Evolutionary conservation across 768 basidiomycete genomes (phyloP), one percentile per base, ranked within the genome.

Genomic region (Fomitopsis serialis): DNA sequence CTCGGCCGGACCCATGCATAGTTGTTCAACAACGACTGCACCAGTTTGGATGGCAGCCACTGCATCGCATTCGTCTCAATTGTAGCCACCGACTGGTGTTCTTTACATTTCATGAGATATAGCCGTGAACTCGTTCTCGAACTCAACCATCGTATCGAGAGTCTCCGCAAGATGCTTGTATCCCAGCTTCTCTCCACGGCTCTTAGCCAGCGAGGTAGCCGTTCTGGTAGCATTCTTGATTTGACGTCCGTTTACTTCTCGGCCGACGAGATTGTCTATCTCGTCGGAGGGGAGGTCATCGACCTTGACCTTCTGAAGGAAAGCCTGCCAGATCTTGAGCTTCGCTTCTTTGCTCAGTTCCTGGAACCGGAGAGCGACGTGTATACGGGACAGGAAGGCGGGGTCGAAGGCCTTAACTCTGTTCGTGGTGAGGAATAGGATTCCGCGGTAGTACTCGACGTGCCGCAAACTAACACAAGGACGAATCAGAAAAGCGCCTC

Each of bases 161-260:
- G 82, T 83, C 62, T 80, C 76, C 57, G 73, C 58, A 48, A 85
- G 72, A 67, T 85, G 82, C 34, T 61, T 63, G 58, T 72, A 78
- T n/a, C 62, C 65, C 12, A 85, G 67, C 42, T 62, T 65, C 66
- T 80, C 74, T 34, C 73, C 70, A 19, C 76, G 65, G 0, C 75
- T 80, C 4, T 70, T 54, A 15, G 84, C 83, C 27, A 85, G 70
- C 48, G 80, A 79, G 51, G 78, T 76, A n/a, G 84, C 84, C 2
- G 82, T 86, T 56, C 80, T 72, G 22, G 79, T 80, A 6, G 80
- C 81, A 57, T 87, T 86, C 77, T 84, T 87, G 62, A 85, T 85
- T 68, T 84, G 81, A 42, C 82, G 61, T 10, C 84, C 84, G 60
- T 85, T 85, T 54, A 85, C 71, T 42, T 77, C 71, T 56, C 77